Percentiles rank a stretch among this genome's conserved stretches.
Evolutionary conservation across 1,284 basidiomycete species (phyloP).

Genomic region (Cryptococcus sp.): DNA sequence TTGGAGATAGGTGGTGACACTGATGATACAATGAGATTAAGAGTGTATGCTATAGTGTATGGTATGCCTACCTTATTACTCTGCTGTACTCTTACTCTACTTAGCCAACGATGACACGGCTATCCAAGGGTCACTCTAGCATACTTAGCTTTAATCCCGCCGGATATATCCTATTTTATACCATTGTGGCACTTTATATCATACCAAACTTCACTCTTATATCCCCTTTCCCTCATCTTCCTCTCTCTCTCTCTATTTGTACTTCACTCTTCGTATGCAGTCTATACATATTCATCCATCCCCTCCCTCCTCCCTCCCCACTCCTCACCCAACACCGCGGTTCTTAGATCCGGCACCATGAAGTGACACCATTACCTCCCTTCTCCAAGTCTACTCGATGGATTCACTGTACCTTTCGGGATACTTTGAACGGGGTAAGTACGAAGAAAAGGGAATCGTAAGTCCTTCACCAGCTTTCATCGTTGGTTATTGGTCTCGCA

Average conservation of each 20-base stretch:
- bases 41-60: no score
- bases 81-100: not conserved
- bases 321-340: constrained; percentile 32
- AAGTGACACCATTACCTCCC: constrained; percentile 22
- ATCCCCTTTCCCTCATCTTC: constrained; percentile 2
- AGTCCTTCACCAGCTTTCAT: constrained; percentile 44
- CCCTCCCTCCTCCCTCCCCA: constrained; percentile 3
- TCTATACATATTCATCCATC: constrained; percentile 3
- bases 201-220: not conserved
- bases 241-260: constrained; percentile 4
- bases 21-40: not conserved
- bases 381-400: constrained; percentile 1
- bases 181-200: not conserved
- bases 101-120: no score
- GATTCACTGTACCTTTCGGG: constrained; percentile 2
- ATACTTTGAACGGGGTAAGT: not conserved
- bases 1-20: not conserved
- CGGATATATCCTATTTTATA: not conserved
- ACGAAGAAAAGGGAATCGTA: constrained; percentile 7
- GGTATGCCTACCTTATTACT: not conserved
- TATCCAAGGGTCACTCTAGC: no score
- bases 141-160: not conserved
- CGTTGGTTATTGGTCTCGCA: constrained; percentile 47
- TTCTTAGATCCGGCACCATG: constrained; percentile 49
- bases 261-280: constrained; percentile 6